Conservation (phyloP, 2,329 filamentous ascomycete species). For the Neonectria punicea region DNA sequence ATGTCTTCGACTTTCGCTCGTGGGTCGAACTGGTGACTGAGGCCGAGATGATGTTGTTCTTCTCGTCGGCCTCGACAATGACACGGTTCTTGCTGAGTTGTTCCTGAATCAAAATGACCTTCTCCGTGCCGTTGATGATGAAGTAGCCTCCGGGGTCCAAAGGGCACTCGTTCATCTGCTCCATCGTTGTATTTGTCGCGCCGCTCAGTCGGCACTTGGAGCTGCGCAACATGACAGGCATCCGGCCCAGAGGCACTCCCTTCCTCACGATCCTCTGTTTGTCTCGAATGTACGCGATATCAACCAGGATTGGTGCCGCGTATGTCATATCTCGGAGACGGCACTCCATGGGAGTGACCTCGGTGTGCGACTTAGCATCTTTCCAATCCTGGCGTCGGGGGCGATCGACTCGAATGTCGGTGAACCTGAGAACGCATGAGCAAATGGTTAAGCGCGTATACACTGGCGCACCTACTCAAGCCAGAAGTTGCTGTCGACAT, state of each 20-base stretch:
- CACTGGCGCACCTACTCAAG: conserved; percentile 67
- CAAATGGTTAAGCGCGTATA: not conserved
- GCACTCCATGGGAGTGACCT: conserved; percentile 95
- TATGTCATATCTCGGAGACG: conserved; percentile 98
- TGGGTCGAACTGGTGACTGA: conserved; percentile 98
- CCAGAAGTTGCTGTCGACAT: conserved; percentile 92
- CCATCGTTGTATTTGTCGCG: conserved; percentile 89
- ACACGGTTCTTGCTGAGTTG: conserved; percentile 99
- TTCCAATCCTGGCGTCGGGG: conserved; percentile 84
- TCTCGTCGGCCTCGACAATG: conserved; percentile 92
- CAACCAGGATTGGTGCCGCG: conserved; percentile 90
- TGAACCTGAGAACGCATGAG: conserved; percentile 63
- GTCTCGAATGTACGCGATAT: conserved; percentile 89
- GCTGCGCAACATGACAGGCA: conserved; percentile 97
- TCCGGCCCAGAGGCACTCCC: conserved; percentile 84
- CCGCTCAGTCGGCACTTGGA: conserved; percentile 89
- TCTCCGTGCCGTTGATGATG: conserved; percentile 96
- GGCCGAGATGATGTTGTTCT: conserved; percentile 93
- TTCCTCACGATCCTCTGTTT: conserved; percentile 79
- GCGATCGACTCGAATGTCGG: conserved; percentile 86
- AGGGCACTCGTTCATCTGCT: conserved; percentile 91
- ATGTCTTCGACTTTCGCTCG: conserved; percentile 97
- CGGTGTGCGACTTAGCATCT: conserved; percentile 74
- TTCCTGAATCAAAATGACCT: conserved; percentile 98
- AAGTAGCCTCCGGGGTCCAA: conserved; percentile 98